Conservation (phyloP, 2,329 filamentous ascomycete species). For the Ilyonectria sp. region DNA sequence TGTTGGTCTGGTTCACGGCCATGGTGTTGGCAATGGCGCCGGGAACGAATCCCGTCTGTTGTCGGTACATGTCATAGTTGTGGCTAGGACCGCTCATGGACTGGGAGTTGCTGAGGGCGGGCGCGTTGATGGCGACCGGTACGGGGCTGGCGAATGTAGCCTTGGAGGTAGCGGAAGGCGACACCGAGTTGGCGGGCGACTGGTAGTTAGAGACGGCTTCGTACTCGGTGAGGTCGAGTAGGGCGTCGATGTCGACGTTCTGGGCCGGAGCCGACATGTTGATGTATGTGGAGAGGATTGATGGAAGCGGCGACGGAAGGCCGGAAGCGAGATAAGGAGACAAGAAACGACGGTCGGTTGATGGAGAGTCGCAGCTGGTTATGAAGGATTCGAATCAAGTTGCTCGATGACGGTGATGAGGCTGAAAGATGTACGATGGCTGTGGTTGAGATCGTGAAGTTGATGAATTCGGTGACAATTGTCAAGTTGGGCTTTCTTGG, state of each 20-base stretch:
- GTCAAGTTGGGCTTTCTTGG: slow-evolving; percentile 32
- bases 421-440: slow-evolving; percentile 29
- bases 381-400: slow-evolving; percentile 1
- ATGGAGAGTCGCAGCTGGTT: background rate
- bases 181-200: slow-evolving; percentile 68
- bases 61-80: slow-evolving; percentile 95
- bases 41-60: slow-evolving; percentile 93
- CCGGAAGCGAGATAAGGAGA: slow-evolving; percentile 15
- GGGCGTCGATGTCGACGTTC: slow-evolving; percentile 69
- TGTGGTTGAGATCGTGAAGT: slow-evolving; percentile 33
- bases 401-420: slow-evolving; percentile 14
- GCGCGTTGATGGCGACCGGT: slow-evolving; percentile 67
- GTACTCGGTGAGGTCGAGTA: slow-evolving; percentile 75
- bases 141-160: slow-evolving; percentile 67
- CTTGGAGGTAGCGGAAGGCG: slow-evolving; percentile 69
- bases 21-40: slow-evolving; percentile 86
- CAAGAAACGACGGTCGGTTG: slow-evolving; percentile 20
- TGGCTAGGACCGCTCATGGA: slow-evolving; percentile 87
- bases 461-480: slow-evolving; percentile 18
- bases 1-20: slow-evolving; percentile 78
- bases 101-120: slow-evolving; percentile 70
- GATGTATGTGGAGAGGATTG: slow-evolving; percentile 27
- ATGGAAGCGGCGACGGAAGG: slow-evolving; percentile 32
- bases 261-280: slow-evolving; percentile 60
- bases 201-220: slow-evolving; percentile 71